Percentiles rank a stretch among this genome's conserved stretches.
These are phyloP conservation scores for Trichophyton simii DNA, from an alignment of 2,329 filamentous ascomycete species.

Conservation along the genomic window DNA sequence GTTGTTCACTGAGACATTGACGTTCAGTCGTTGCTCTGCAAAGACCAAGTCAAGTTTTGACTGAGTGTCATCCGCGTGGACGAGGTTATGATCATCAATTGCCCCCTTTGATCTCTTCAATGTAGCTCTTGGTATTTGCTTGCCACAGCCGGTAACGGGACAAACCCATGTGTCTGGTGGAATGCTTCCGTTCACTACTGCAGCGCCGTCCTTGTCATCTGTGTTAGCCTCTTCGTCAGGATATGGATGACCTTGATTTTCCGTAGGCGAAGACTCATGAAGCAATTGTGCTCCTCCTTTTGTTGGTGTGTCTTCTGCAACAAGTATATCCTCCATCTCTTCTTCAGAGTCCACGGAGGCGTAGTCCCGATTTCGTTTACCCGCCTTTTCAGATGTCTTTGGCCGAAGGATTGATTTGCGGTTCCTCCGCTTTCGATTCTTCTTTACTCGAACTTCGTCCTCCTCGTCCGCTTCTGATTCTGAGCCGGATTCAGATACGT, in stretches of 20 bases:
- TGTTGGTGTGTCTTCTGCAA: constrained; percentile 24
- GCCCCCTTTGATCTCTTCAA: constrained; percentile 23
- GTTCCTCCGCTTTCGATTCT: constrained; percentile 20
- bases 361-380: constrained; percentile 29
- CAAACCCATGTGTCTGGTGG: constrained; percentile 25
- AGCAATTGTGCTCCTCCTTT: constrained; percentile 24
- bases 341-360: constrained; percentile 19
- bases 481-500: constrained; percentile 15
- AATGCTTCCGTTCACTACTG: constrained; percentile 6
- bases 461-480: constrained; percentile 20
- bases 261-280: constrained; percentile 22
- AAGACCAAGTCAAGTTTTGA: constrained; percentile 26
- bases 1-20: constrained; percentile 23
- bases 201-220: constrained; percentile 4
- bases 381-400: constrained; percentile 30
- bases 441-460: constrained; percentile 15
- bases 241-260: constrained; percentile 20
- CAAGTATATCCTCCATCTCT: constrained; percentile 21
- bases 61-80: constrained; percentile 26
- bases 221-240: constrained; percentile 10
- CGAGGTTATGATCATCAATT: constrained; percentile 23
- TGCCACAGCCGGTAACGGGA: constrained; percentile 23
- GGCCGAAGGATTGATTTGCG: constrained; percentile 36
- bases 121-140: constrained; percentile 22
- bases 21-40: constrained; percentile 25